Conservation (phyloP, 2,329 filamentous ascomycete genomes). For the Coleophoma crateriformis region DNA sequence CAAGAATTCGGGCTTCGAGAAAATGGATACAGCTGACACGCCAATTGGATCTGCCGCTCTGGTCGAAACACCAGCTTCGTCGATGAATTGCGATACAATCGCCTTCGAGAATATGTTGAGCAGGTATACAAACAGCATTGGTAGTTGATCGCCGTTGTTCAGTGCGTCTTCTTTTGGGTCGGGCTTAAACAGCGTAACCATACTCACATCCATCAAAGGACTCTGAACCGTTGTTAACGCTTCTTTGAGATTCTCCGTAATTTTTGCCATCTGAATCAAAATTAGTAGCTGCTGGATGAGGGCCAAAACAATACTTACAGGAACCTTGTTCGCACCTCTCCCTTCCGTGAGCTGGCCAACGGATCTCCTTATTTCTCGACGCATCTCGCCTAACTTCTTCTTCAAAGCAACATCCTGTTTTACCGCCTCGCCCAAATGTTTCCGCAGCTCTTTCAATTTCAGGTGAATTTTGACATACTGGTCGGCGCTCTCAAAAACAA, state of each 20-base stretch:
- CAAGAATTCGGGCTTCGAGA: slow-evolving; percentile 61
- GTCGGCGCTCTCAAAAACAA: slow-evolving; percentile 28
- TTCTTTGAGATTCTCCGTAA: slow-evolving; percentile 42
- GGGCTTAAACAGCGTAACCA: slow-evolving; percentile 43
- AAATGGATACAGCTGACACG: slow-evolving; percentile 69
- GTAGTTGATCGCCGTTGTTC: slow-evolving; percentile 48
- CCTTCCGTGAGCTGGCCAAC: slow-evolving; percentile 69
- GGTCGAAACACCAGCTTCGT: slow-evolving; percentile 58
- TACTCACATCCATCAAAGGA: slow-evolving; percentile 45
- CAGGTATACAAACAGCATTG: slow-evolving; percentile 66
- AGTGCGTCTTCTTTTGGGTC: slow-evolving; percentile 42
- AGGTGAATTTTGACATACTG: slow-evolving; percentile 56
- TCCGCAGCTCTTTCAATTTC: slow-evolving; percentile 55
- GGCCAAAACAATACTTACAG: slow-evolving; percentile 34
- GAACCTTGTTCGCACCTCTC: slow-evolving; percentile 53
- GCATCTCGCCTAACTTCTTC: slow-evolving; percentile 62
- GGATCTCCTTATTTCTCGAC: slow-evolving; percentile 64
- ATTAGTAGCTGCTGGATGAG: neutral
- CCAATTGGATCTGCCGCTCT: slow-evolving; percentile 72
- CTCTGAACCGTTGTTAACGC: slow-evolving; percentile 46
- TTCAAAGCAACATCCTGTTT: slow-evolving; percentile 55
- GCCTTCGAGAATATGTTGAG: slow-evolving; percentile 72
- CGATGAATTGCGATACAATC: slow-evolving; percentile 64
- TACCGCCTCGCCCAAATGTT: slow-evolving; percentile 46
- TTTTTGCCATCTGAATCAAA: slow-evolving; percentile 23